Evolutionary conservation across 1,139 yeast genomes (phyloP), one percentile per base, ranked within the genome.

Genomic region (Saccharomyces pastorianus): DNA sequence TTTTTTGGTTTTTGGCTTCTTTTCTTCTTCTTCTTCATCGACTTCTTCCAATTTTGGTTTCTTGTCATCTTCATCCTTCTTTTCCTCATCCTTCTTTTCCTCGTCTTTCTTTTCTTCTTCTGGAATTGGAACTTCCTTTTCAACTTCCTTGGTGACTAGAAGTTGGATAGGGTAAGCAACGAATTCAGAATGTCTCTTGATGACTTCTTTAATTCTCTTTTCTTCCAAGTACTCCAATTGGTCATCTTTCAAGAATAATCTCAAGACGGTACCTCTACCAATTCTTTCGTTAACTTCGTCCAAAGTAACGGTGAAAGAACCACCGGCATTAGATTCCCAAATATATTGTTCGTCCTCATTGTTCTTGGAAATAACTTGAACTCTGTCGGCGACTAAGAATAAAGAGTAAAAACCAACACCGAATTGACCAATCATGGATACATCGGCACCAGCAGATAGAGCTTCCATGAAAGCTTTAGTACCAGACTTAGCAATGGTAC

Each of bases 371-470:
- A 95, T 89, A 67, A 95, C 99, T 80, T 93, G 97, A 62, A 95
- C 99, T 70, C 85, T 90, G 80, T 95, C 99, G 71, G 99, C 99
- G 71, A 95, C 99, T 80, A 95, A 85, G 88, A 95, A 95, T 67
- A 93, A 82, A 56, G 99, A 93, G 87, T 95, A 95, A 93, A 95
- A 95, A 84, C 99, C 99, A 69, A 95, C 99, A 89, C 99, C 99
- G 81, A 95, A 95, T 80, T 95, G 99, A 29, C 32, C 32, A 9
- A 29, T 29, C 32, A 29, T 29, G n/a, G 98, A 90, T 63, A 95
- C 97, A 76, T 95, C 99, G 63, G 99, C 99, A 79, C 99, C 99
- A 64, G 97, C 97, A 65, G 96, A 85, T 66, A 93, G 83, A 64
- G 99, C 99, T 79, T 95, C 99, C 99, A 95, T 93, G 76, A 95